Conservation (phyloP, 768 basidiomycete species). For the Rhizopogon rudus region DNA sequence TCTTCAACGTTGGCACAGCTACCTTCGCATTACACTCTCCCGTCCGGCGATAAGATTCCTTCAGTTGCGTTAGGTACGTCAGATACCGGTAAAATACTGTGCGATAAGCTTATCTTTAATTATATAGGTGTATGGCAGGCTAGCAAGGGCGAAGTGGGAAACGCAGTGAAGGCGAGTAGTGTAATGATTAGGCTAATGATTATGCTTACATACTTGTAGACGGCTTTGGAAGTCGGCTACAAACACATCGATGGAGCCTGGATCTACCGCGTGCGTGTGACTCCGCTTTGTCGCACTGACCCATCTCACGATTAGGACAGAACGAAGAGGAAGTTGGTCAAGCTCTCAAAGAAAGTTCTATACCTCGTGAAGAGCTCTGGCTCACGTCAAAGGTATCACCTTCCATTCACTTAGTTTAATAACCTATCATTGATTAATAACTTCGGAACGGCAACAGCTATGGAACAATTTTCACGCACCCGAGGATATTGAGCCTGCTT, state of each 20-base stretch:
- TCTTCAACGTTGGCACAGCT: constrained; percentile 19
- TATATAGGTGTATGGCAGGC: constrained; percentile 60
- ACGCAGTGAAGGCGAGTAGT: constrained; percentile 53
- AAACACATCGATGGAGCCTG: constrained; percentile 73
- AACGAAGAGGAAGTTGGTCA: constrained; percentile 69
- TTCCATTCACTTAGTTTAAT: neutral
- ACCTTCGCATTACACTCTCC: constrained; percentile 50
- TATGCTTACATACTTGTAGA: constrained; percentile 22
- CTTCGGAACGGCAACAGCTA: constrained; percentile 34
- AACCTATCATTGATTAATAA: neutral
- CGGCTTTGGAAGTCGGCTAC: constrained; percentile 59
- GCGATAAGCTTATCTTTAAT: constrained; percentile 1
- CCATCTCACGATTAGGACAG: constrained; percentile 21
- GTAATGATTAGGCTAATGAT: too few relatives aligned
- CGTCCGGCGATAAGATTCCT: constrained; percentile 66
- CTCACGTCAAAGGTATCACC: constrained; percentile 51
- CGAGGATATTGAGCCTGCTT: constrained; percentile 59
- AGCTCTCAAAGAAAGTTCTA: constrained; percentile 51
- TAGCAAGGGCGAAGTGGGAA: constrained; percentile 51
- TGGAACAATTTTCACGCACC: constrained; percentile 77
- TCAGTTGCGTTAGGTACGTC: constrained; percentile 56
- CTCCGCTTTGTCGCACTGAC: neutral
- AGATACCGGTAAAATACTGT: neutral
- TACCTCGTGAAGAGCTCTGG: constrained; percentile 63
- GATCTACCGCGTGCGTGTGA: constrained; percentile 49